These are phyloP conservation scores for Zarea fungicola DNA, from an alignment of 2,329 filamentous ascomycete species.

Conservation along the genomic window DNA sequence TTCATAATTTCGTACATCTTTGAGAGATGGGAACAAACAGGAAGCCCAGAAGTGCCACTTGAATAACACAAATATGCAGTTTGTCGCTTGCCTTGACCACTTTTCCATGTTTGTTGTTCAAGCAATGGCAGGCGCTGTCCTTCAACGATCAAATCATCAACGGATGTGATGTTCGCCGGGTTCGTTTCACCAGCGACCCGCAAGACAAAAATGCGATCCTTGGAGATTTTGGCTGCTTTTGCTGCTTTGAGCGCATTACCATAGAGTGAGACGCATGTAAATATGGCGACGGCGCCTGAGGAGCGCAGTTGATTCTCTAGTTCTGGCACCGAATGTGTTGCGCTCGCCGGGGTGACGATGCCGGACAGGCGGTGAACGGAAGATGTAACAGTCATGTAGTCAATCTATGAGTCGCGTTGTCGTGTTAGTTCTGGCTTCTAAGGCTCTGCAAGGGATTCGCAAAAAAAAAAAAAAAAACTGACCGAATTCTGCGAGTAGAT, in stretches of 20 bases:
- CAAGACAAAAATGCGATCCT: conserved; percentile 62
- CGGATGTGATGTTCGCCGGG: conserved; percentile 53
- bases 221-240: conserved; percentile 55
- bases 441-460: no score
- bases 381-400: conserved; percentile 68
- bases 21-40: conserved; percentile 44
- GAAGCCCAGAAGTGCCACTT: conserved; percentile 72
- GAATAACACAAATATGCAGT: conserved; percentile 76
- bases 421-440: no score
- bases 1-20: not conserved
- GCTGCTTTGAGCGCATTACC: conserved; percentile 60
- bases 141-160: conserved; percentile 60
- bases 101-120: conserved; percentile 52
- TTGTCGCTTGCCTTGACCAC: conserved; percentile 61
- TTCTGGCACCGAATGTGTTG: conserved; percentile 65
- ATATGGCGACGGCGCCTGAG: conserved; percentile 63
- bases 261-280: conserved; percentile 65
- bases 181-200: conserved; percentile 58
- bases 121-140: conserved; percentile 51
- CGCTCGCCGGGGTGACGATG: conserved; percentile 69
- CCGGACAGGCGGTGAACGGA: conserved; percentile 71
- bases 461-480: not conserved
- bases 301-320: conserved; percentile 67
- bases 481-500: conserved; percentile 79
- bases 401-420: no score